phyloP scores from a whole-genome alignment of 352 stramenopile genomes.

The Globisporangium recalcitrans region DNA sequence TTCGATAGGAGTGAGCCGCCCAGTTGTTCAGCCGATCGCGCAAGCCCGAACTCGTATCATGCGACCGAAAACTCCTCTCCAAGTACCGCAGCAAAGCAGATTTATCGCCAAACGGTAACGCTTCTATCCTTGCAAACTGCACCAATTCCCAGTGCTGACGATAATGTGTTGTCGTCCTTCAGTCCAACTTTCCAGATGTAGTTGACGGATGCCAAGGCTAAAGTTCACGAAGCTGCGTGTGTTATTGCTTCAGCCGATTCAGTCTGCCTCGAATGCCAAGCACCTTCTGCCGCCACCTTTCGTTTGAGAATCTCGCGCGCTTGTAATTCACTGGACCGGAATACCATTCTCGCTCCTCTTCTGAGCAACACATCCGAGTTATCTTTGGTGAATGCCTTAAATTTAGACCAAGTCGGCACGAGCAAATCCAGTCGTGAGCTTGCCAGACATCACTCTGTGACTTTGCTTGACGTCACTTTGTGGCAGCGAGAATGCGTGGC shows the following conservation, averaged over 20 bases:
- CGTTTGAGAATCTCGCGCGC: neutral
- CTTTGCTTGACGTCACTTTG: neutral
- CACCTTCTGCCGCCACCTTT: too few relatives aligned
- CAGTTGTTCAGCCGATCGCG: constrained; percentile 36
- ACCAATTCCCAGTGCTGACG: neutral
- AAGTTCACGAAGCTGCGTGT: neutral
- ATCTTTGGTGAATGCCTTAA: neutral
- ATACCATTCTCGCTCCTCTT: neutral
- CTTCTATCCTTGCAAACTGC: neutral
- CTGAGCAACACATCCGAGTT: neutral
- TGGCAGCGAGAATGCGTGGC: neutral
- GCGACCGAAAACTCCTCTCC: constrained; percentile 66
- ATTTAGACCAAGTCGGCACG: neutral
- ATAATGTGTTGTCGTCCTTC: neutral
- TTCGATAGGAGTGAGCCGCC: constrained; percentile 20
- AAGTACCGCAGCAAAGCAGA: constrained; percentile 49
- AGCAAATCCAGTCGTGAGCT: neutral
- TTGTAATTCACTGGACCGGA: neutral
- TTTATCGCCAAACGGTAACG: constrained; percentile 60
- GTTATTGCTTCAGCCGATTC: neutral
- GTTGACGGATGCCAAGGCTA: neutral
- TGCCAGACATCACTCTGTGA: neutral
- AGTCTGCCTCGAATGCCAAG: neutral
- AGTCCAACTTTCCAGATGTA: constrained; percentile 20
- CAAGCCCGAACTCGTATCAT: constrained; percentile 45